These are phyloP conservation scores for Pelargonium myrrhifolium DNA, from an alignment of 441 rosid genomes.

Conservation along the genomic window DNA sequence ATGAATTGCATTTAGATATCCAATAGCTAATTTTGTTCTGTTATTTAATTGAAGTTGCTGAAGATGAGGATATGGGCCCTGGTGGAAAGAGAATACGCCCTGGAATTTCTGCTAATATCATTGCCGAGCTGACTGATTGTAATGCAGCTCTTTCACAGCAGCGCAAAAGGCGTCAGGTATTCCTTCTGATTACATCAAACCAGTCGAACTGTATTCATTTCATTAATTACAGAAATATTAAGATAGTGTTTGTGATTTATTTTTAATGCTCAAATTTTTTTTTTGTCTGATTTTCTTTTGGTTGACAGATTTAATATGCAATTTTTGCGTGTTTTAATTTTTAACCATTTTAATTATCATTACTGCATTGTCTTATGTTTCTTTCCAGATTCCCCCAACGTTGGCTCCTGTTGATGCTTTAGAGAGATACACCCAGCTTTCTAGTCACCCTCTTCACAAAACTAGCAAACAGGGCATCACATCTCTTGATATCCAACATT, in stretches of 20 bases:
- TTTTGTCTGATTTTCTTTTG: background rate
- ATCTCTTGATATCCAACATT: constrained; percentile 57
- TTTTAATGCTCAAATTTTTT: no score
- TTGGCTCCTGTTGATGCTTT: constrained; percentile 60
- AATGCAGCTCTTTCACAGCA: constrained; percentile 86
- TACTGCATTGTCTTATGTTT: constrained; percentile 7
- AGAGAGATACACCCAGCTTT: constrained; percentile 81
- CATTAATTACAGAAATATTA: background rate
- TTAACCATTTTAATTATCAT: background rate
- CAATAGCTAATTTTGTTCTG: constrained; percentile 17
- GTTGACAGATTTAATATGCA: background rate
- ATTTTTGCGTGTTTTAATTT: background rate
- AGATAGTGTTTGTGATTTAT: background rate
- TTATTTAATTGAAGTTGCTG: constrained; percentile 40
- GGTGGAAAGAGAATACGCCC: constrained; percentile 61
- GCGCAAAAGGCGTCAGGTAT: constrained; percentile 93
- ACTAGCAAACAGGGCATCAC: constrained; percentile 84
- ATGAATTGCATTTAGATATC: constrained; percentile 7
- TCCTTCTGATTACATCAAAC: background rate
- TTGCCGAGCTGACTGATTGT: constrained; percentile 75
- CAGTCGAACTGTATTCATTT: background rate
- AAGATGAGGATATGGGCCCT: constrained; percentile 55
- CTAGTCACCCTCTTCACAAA: constrained; percentile 97
- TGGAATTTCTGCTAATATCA: constrained; percentile 62
- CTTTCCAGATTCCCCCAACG: constrained; percentile 58